Base-by-base conservation (phyloP, 331 rosid genomes). In the Quercus tomentella region DNA sequence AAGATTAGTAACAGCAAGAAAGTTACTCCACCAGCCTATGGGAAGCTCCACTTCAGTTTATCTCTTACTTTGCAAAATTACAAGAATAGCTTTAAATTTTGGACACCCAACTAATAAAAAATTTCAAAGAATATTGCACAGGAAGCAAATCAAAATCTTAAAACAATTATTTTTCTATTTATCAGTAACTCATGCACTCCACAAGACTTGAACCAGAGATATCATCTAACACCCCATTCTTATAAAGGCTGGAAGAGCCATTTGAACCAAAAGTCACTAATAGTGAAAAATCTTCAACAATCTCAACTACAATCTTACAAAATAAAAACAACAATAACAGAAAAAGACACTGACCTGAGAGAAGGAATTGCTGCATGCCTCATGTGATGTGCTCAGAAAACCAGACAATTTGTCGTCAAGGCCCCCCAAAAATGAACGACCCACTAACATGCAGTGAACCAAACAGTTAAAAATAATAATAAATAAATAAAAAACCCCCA, bases 401-500 rank as follows among this genome's bases (percentile, higher is more conserved):
- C 71, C 79, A 41, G 84, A 79, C 9, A 77, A 66, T 84, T 75
- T 82, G 87, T 84, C 85, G 81, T 85, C 77, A 43, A 85, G 77
- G 35, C 93, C 90, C 14, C 92, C 84, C 16, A 88, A 67, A 84
- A 94, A 82, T 15, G 96, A 87, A 79, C 86, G 87, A 5, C 98
- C 88, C 76, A 76, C 96, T 90, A 58, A 25, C 23, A 68, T 5
- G 45, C 56, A 77, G 72, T 18, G 20, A 73, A 81, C 26, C 31
- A 77, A 26, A 30, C 70, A 51, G 3, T 76, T 61, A 61, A 33
- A 9, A 16, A 30, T 5, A 33, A 33, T 33, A 33, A 33, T 1
- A 33, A 33, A 33, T 5, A 33, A 33, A 33, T 33, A 33, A 33
- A 33, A 1, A 65, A 6, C 6, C 7, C 20, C 30, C 25, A 6